These are phyloP conservation scores for Rhypophila decipiens DNA, from an alignment of 495 filamentous ascomycete genomes.

Conservation along the genomic window DNA sequence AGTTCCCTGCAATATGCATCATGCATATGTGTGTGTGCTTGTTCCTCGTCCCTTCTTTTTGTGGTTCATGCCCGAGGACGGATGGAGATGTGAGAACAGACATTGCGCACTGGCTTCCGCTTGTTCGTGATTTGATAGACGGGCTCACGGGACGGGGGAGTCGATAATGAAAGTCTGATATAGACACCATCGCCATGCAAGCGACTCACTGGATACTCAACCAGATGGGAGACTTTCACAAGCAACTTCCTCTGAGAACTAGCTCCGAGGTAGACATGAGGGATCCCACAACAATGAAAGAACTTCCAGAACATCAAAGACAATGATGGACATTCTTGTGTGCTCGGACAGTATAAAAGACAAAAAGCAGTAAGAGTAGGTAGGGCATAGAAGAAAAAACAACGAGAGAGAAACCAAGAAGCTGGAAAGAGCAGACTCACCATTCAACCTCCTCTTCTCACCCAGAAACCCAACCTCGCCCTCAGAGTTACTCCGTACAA, in stretches of 20 bases:
- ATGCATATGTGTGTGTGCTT: no score
- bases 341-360: not conserved
- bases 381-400: not conserved
- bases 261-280: no score
- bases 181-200: no score
- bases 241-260: no score
- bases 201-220: no score
- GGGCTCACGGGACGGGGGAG: no score
- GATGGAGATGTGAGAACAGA: no score
- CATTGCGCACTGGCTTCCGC: not conserved
- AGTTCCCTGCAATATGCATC: not conserved
- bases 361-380: not conserved
- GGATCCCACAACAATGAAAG: no score
- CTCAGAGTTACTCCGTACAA: constrained; percentile 83
- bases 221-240: no score
- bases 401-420: constrained; percentile 2
- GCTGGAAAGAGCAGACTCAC: constrained; percentile 39
- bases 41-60: no score
- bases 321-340: not conserved
- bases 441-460: constrained; percentile 90
- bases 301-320: not conserved
- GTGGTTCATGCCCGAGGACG: no score
- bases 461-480: constrained; percentile 88
- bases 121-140: not conserved
- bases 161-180: no score